Evolutionary conservation across 164 flowering plant genomes (phyloP).

Genomic region (Sedum album): DNA sequence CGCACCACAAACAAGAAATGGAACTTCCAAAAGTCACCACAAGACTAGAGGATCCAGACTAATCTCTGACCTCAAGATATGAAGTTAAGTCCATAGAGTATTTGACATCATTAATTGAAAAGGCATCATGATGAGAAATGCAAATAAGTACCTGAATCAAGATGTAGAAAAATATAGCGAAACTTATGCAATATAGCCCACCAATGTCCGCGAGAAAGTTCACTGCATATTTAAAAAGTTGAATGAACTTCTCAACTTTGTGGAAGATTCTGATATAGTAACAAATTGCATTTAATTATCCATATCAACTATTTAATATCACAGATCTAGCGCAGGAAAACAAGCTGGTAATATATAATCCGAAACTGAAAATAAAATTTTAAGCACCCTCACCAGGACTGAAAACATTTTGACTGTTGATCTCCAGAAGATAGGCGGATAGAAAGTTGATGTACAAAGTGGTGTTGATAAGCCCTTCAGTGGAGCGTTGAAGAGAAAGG

Average conservation of each 20-base stretch:
- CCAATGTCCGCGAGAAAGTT: conserved; percentile 93
- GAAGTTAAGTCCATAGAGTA: not conserved
- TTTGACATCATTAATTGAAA: not conserved
- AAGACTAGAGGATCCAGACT: not conserved
- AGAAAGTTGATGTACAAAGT: conserved; percentile 67
- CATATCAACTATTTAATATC: not conserved
- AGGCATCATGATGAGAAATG: not conserved
- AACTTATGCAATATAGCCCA: conserved; percentile 81
- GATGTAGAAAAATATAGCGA: conserved; percentile 69
- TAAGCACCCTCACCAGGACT: conserved; percentile 61
- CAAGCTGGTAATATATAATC: not conserved
- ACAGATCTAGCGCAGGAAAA: not conserved
- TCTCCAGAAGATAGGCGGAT: conserved; percentile 74
- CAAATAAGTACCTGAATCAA: conserved; percentile 56
- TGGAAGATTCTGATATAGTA: not conserved
- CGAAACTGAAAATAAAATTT: not conserved
- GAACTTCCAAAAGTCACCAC: not conserved
- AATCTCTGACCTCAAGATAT: not conserved
- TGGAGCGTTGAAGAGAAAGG: conserved; percentile 58
- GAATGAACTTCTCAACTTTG: not conserved
- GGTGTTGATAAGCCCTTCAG: conserved; percentile 71
- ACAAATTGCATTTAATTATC: not conserved
- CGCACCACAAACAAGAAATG: not conserved
- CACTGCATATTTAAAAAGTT: conserved; percentile 48
- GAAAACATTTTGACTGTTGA: conserved; percentile 45